Base-by-base conservation (phyloP, 768 basidiomycete genomes). In the Cyclocybe cylindracea region DNA sequence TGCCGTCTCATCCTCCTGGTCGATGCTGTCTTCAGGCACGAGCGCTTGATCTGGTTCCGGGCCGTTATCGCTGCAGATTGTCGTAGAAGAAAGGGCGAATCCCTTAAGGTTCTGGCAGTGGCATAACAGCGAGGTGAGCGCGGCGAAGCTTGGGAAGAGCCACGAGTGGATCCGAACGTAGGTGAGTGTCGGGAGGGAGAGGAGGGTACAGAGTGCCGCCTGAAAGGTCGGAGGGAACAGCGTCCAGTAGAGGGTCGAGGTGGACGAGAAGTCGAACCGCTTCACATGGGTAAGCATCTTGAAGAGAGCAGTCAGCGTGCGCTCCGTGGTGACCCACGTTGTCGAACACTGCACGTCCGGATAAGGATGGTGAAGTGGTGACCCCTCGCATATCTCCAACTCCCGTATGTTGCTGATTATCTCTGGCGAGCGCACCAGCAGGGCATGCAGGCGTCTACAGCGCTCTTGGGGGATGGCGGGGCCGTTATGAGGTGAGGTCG, bases 161-260 rank as follows among this genome's bases (percentile, higher is more conserved):
- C 73, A 77, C 5, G 67, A 69, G 39, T 72, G 70, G 10, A 77
- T 66, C 11, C 74, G 70, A 16, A 77, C 54, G 45, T 71, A 74
- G 5, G 64, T 68, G 18, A 77, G 65, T 7, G 71, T 66, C 0
- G 66, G 66, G 1, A 66, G 54, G 1, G 68, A 62, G 13, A 77
- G 61, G n/a, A 76, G 59, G 13, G 67, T 63, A 50, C 58, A 66
- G 5, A 77, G 57, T 5, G 73, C 74, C 18, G 61, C 56, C 37
- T 69, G 70, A 32, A 74, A 66, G 2, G 69, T 52, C 1, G 67
- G 61, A 4, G 70, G 69, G 16, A 77, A 62, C 3, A 68, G 58
- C 36, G 66, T 62, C 73, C 73, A 76, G 49, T 69, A 67, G 7
- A 75, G 58, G 9, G 65, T 62, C 3, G 69, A 64, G 4, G 70